phyloP scores from a whole-genome alignment of 2,329 filamentous ascomycete species.

The Aspergillus aculeatinus region DNA sequence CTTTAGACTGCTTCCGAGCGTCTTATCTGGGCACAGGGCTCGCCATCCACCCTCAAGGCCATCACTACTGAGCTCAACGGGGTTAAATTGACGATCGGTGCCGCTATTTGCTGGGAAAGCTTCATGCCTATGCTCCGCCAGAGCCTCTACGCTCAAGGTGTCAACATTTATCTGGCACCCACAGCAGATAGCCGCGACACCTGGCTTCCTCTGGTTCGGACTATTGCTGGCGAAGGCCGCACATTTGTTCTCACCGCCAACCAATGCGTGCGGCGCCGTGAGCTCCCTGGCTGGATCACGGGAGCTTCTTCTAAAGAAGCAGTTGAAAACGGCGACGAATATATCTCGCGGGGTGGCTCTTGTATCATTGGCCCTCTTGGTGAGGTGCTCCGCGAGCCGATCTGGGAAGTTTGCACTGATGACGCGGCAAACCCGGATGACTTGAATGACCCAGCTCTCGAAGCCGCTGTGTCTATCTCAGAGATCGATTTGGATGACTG shows the following conservation, averaged over 20 bases:
- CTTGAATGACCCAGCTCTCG: constrained; percentile 33
- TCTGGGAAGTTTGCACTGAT: constrained; percentile 66
- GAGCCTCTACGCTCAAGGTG: constrained; percentile 80
- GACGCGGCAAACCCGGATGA: constrained; percentile 51
- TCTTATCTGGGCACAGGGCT: constrained; percentile 85
- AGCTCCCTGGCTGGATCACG: constrained; percentile 60
- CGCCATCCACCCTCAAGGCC: constrained; percentile 73
- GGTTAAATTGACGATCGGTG: constrained; percentile 74
- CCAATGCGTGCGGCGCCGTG: constrained; percentile 67
- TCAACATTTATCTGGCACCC: constrained; percentile 87
- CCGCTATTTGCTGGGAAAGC: constrained; percentile 95
- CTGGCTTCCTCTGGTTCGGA: constrained; percentile 81
- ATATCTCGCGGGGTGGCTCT: constrained; percentile 63
- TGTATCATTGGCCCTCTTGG: constrained; percentile 78
- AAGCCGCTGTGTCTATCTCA: constrained; percentile 59
- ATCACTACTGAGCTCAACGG: constrained; percentile 78
- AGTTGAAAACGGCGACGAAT: constrained; percentile 3
- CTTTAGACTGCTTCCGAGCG: constrained; percentile 72
- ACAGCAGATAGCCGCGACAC: constrained; percentile 82
- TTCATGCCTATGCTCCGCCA: constrained; percentile 91
- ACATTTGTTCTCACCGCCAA: constrained; percentile 85
- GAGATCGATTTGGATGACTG: constrained; percentile 90
- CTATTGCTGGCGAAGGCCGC: constrained; percentile 75
- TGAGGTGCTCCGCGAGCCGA: constrained; percentile 73
- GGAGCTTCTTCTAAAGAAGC: constrained; percentile 15